A percentile compares a stretch with the other conserved stretches of the same genome.
phyloP scores from a whole-genome alignment of 805 yeast species.

The Candida krabiensis region DNA sequence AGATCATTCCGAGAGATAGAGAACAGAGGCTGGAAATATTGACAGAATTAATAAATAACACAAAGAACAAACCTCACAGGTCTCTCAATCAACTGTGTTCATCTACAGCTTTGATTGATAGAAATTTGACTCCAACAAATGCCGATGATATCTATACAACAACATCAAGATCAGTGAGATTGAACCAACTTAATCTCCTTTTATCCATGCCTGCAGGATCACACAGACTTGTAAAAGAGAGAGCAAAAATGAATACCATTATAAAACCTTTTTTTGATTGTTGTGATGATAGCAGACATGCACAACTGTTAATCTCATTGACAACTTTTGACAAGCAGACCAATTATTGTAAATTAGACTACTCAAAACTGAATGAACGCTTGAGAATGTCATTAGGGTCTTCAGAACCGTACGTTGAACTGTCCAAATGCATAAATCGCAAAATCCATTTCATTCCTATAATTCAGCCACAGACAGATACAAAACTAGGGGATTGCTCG shows the following conservation, averaged over 20 bases:
- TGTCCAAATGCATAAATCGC: slow-evolving; percentile 33
- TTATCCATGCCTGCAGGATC: slow-evolving; percentile 36
- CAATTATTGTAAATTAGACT: slow-evolving; percentile 30
- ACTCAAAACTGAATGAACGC: slow-evolving; percentile 24
- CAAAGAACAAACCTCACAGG: slow-evolving; percentile 10
- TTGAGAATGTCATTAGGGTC: slow-evolving; percentile 6
- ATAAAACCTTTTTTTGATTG: slow-evolving; percentile 48
- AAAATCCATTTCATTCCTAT: slow-evolving; percentile 58
- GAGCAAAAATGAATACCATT: slow-evolving; percentile 39
- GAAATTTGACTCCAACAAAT: slow-evolving; percentile 21
- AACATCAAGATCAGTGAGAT: slow-evolving; percentile 27
- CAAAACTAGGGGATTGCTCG: slow-evolving; percentile 82
- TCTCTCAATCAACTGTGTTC: slow-evolving; percentile 25
- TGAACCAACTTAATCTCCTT: slow-evolving; percentile 26
- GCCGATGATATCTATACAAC: slow-evolving; percentile 28
- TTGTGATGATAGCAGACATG: slow-evolving; percentile 45
- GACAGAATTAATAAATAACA: slow-evolving; percentile 23
- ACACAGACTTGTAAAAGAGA: slow-evolving; percentile 39
- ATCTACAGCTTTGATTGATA: slow-evolving; percentile 17
- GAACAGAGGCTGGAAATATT: slow-evolving; percentile 19
- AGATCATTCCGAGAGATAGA: slow-evolving; percentile 21
- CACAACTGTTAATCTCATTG: slow-evolving; percentile 20
- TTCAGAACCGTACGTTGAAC: slow-evolving; percentile 8
- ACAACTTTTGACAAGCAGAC: slow-evolving; percentile 26
- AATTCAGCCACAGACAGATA: slow-evolving; percentile 63